Percentiles rank a stretch among this genome's conserved stretches.
phyloP scores from a whole-genome alignment of 2,329 filamentous ascomycete genomes.

The Aspergillus oerlinghausenensis region DNA sequence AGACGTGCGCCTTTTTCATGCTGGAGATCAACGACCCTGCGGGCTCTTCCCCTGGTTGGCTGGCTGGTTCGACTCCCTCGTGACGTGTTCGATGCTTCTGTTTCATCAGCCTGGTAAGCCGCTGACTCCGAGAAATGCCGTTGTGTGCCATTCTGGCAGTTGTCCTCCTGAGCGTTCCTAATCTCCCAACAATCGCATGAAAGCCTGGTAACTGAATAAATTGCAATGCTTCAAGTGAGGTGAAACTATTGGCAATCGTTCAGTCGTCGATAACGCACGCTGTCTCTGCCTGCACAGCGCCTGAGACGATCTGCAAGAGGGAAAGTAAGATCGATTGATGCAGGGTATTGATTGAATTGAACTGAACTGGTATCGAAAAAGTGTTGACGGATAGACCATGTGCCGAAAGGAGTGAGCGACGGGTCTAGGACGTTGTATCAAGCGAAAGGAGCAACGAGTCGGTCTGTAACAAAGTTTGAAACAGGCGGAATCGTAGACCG shows the following conservation, averaged over 20 bases:
- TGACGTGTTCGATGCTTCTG: conserved; percentile 3
- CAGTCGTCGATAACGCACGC: neutral
- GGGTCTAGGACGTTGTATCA: neutral
- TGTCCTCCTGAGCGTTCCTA: neutral
- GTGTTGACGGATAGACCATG: conserved; percentile 3
- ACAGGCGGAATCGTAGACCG: neutral
- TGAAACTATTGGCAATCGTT: neutral
- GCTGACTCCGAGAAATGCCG: conserved; percentile 10
- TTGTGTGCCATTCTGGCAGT: conserved; percentile 15
- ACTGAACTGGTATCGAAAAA: conserved; percentile 1
- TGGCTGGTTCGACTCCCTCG: neutral
- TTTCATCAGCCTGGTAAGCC: conserved; percentile 10
- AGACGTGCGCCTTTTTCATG: neutral
- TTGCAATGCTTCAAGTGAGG: neutral
- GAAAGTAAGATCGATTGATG: neutral
- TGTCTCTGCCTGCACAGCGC: conserved; percentile 15
- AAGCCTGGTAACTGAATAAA: neutral
- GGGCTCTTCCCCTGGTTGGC: neutral
- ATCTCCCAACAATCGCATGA: neutral
- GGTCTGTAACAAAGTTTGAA: neutral
- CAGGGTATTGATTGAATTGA: neutral
- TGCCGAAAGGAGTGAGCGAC: conserved; percentile 3
- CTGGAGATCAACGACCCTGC: neutral
- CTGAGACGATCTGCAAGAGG: conserved; percentile 1
- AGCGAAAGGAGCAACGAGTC: conserved; percentile 7